Percentiles rank a stretch among this genome's conserved stretches.
Conservation (phyloP, 1,139 yeast genomes). For the Geotrichum australiense region DNA sequence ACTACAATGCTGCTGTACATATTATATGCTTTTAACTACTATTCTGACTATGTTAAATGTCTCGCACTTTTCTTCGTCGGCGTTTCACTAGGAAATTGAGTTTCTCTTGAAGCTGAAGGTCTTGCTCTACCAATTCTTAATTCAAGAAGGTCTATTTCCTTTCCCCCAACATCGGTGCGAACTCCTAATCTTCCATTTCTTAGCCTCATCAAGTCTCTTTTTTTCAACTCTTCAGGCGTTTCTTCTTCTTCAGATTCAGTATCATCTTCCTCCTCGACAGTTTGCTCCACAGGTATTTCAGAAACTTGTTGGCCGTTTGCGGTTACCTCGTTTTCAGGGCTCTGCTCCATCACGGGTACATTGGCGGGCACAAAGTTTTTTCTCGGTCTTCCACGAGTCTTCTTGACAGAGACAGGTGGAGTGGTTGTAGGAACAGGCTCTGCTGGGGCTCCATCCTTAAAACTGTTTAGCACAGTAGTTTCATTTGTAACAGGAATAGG, state of each 20-base stretch:
- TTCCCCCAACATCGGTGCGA: background rate
- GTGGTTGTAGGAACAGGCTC: background rate
- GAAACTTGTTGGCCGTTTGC: no score
- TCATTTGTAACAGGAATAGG: background rate
- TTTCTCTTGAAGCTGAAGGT: conserved; percentile 16
- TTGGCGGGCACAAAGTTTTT: background rate
- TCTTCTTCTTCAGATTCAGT: conserved; percentile 12
- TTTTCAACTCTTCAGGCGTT: conserved; percentile 12
- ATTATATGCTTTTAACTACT: no score
- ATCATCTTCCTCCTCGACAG: conserved; percentile 6
- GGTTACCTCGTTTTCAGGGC: background rate
- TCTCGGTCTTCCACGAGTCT: background rate
- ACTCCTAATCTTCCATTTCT: conserved; percentile 8
- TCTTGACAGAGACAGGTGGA: background rate
- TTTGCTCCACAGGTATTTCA: background rate
- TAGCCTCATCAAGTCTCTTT: conserved; percentile 14
- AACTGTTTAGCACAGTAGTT: no score
- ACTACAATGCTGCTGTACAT: no score
- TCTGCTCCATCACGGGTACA: background rate
- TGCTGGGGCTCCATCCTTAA: no score
- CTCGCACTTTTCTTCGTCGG: no score
- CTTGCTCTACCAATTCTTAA: conserved; percentile 15
- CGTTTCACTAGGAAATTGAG: conserved; percentile 3
- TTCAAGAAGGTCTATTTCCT: conserved; percentile 1
- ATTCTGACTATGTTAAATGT: no score